Percentiles rank a stretch among this genome's conserved stretches.
phyloP scores from a whole-genome alignment of 1,284 basidiomycete genomes.

The Anthracocystis walkeri region DNA sequence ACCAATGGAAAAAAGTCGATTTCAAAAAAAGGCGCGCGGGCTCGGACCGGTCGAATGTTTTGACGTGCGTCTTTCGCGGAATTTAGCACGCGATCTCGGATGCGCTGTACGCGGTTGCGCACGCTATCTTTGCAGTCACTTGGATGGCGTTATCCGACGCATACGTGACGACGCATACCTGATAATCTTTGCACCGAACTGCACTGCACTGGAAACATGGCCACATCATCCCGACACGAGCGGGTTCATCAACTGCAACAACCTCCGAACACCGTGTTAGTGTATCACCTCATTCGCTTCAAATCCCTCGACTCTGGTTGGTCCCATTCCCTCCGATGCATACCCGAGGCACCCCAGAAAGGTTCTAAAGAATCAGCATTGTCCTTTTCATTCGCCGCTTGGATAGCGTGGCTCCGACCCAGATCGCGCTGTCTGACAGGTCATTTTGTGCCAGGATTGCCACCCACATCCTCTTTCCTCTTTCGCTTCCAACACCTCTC shows the following conservation, averaged over 20 bases:
- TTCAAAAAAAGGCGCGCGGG: no score
- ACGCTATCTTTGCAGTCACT: background rate
- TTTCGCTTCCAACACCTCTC: background rate
- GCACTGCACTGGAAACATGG: background rate
- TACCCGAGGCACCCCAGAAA: slow-evolving; percentile 4
- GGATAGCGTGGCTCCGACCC: background rate
- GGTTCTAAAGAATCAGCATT: background rate
- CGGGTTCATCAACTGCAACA: background rate
- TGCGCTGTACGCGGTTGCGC: background rate
- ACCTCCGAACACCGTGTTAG: background rate
- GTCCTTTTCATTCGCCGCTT: slow-evolving; percentile 6
- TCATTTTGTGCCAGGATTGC: background rate
- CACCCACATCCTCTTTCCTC: background rate
- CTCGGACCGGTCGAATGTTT: no score
- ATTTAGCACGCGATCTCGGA: slow-evolving; percentile 16
- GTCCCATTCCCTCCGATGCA: slow-evolving; percentile 5
- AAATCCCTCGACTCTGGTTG: slow-evolving; percentile 17
- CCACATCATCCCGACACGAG: background rate
- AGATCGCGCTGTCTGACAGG: slow-evolving; percentile 4
- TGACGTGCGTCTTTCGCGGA: background rate
- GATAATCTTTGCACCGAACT: background rate
- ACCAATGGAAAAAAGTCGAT: no score
- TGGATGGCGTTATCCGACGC: slow-evolving; percentile 21
- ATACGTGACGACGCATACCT: slow-evolving; percentile 4
- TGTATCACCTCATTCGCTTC: slow-evolving; percentile 18